Conservation (phyloP, 2,329 filamentous ascomycete genomes). For the Mollisia scopiformis region DNA sequence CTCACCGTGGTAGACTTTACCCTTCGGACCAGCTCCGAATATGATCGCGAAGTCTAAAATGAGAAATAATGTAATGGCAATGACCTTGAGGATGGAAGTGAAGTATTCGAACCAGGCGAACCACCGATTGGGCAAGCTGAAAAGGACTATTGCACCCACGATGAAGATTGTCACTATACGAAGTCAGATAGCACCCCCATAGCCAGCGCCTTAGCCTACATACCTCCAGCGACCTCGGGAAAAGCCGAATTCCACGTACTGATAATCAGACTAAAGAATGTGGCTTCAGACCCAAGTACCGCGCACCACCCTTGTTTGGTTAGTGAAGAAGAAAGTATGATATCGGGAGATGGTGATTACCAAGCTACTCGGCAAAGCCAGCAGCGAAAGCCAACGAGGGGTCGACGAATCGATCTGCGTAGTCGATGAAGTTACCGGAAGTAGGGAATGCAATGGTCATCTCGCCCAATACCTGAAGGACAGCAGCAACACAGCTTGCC, state of each 20-base stretch:
- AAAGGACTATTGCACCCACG: slow-evolving; percentile 24
- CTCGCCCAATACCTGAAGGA: slow-evolving; percentile 45
- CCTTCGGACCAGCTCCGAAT: slow-evolving; percentile 42
- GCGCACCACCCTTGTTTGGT: slow-evolving; percentile 22
- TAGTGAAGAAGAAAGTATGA: too few species aligned
- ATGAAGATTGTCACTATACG: slow-evolving; percentile 23
- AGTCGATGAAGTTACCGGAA: slow-evolving; percentile 36
- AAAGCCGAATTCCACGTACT: too few species aligned
- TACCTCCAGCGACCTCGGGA: too few species aligned
- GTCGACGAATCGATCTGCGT: slow-evolving; percentile 21
- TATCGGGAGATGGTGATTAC: too few species aligned
- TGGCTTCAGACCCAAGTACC: slow-evolving; percentile 31
- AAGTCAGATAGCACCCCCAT: too few species aligned
- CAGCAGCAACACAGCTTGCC: slow-evolving; percentile 48
- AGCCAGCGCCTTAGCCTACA: too few species aligned
- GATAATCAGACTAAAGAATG: too few species aligned
- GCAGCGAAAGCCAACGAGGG: slow-evolving; percentile 26
- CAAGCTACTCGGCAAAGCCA: slow-evolving; percentile 38
- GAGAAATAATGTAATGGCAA: slow-evolving; percentile 42
- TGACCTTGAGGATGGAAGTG: slow-evolving; percentile 42
- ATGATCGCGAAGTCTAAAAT: slow-evolving; percentile 42
- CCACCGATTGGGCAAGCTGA: slow-evolving; percentile 19
- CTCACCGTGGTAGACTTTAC: slow-evolving; percentile 36
- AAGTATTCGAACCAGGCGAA: slow-evolving; percentile 43
- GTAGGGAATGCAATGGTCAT: slow-evolving; percentile 43